These are phyloP conservation scores for Candida maris DNA, from an alignment of 805 yeast genomes.

Conservation along the genomic window DNA sequence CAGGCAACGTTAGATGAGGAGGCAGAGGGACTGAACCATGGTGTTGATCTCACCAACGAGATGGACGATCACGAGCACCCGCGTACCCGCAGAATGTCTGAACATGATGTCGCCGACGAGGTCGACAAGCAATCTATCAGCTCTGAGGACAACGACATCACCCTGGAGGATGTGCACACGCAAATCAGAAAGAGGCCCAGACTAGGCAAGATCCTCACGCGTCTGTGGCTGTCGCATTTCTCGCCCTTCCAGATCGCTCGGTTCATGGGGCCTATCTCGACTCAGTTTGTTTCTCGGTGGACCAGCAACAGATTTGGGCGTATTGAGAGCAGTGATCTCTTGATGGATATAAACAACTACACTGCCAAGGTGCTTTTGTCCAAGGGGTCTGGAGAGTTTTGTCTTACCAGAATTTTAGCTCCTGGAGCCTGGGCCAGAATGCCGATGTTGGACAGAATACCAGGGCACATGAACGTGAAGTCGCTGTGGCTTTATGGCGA, in stretches of 20 bases:
- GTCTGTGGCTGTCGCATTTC: conserved; percentile 49
- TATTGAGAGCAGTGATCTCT: conserved; percentile 25
- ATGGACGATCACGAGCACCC: conserved; percentile 18
- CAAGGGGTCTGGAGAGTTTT: conserved; percentile 62
- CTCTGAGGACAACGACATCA: conserved; percentile 10
- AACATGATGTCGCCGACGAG: conserved; percentile 5
- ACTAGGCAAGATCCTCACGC: conserved; percentile 34
- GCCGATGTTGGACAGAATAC: conserved; percentile 55
- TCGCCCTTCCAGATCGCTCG: conserved; percentile 56
- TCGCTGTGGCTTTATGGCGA: conserved; percentile 66
- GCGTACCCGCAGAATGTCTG: conserved; percentile 1
- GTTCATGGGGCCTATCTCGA: conserved; percentile 49
- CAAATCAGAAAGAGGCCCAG: conserved; percentile 35
- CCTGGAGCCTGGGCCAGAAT: conserved; percentile 55
- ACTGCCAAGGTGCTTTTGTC: conserved; percentile 49
- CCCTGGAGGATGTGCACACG: conserved; percentile 6
- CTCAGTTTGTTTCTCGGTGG: conserved; percentile 52
- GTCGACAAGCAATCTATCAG: conserved; percentile 8
- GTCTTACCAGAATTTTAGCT: conserved; percentile 55
- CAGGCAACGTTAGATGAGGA: conserved; percentile 12
- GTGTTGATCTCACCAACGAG: conserved; percentile 34
- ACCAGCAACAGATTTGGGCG: conserved; percentile 44
- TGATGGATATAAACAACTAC: conserved; percentile 49
- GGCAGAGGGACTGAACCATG: conserved; percentile 20
- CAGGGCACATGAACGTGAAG: conserved; percentile 36